These are phyloP conservation scores for Pisolithus albus DNA, from an alignment of 768 basidiomycete genomes.

Conservation along the genomic window DNA sequence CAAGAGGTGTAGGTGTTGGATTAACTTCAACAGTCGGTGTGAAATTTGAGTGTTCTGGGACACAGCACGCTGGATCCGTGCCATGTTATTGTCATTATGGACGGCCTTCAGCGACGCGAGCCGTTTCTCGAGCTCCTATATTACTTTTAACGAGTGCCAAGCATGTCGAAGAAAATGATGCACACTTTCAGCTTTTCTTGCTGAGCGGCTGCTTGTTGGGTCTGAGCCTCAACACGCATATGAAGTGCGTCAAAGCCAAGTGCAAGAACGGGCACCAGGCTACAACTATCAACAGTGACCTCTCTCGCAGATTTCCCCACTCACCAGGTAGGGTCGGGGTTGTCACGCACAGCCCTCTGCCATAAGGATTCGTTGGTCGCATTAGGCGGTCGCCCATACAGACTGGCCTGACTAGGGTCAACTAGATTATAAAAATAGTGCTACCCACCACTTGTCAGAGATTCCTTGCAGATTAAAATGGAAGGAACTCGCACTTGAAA, in stretches of 20 bases:
- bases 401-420: conserved; percentile 53
- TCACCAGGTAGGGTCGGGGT: conserved; percentile 75
- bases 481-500: conserved; percentile 55
- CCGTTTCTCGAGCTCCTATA: conserved; percentile 60
- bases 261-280: conserved; percentile 74
- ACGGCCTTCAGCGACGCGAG: conserved; percentile 53
- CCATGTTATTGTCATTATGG: conserved; percentile 60
- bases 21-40: conserved; percentile 61
- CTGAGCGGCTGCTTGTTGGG: conserved; percentile 56
- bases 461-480: not conserved
- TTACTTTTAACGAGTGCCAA: conserved; percentile 3
- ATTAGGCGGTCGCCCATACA: conserved; percentile 68
- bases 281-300: conserved; percentile 21
- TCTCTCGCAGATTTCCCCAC: not conserved
- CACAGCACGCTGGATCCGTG: conserved; percentile 58
- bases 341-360: conserved; percentile 74
- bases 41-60: conserved; percentile 61
- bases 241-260: conserved; percentile 79
- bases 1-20: conserved; percentile 73
- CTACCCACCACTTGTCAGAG: conserved; percentile 30
- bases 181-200: conserved; percentile 57
- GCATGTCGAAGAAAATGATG: not conserved
- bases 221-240: conserved; percentile 70
- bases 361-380: conserved; percentile 66
- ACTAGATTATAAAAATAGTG: conserved; percentile 83